Conservation (phyloP, 768 basidiomycete species). For the Hypholoma fasciculare region DNA sequence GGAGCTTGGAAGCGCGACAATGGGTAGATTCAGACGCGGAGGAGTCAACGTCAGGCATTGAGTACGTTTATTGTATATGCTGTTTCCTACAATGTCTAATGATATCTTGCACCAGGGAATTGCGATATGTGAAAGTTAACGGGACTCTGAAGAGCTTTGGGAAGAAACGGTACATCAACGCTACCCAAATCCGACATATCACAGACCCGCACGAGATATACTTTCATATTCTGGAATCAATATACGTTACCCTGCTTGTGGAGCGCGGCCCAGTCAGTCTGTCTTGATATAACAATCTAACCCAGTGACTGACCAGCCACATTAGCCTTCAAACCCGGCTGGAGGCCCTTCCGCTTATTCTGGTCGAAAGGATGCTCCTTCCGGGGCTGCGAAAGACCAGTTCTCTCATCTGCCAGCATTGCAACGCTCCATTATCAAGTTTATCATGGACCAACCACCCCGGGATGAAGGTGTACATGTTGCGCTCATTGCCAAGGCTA, state of each 20-base stretch:
- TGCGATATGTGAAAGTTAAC: conserved; percentile 77
- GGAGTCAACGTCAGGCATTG: conserved; percentile 50
- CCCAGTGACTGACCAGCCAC: conserved; percentile 16
- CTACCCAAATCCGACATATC: conserved; percentile 67
- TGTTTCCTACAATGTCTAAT: neutral
- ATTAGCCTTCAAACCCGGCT: conserved; percentile 16
- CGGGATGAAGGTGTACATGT: conserved; percentile 74
- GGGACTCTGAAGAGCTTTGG: conserved; percentile 83
- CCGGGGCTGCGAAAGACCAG: conserved; percentile 33
- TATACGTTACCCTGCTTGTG: conserved; percentile 64
- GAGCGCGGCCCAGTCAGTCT: conserved; percentile 65
- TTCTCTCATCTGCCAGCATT: conserved; percentile 58
- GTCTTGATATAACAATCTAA: neutral
- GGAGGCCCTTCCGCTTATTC: conserved; percentile 41
- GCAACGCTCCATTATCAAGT: conserved; percentile 66
- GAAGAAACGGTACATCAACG: conserved; percentile 80
- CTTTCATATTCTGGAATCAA: conserved; percentile 79
- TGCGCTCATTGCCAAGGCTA: conserved; percentile 63
- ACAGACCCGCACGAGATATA: conserved; percentile 76
- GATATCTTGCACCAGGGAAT: conserved; percentile 48
- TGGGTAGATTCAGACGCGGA: conserved; percentile 76
- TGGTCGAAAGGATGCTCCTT: conserved; percentile 25
- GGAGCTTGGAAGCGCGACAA: conserved; percentile 70
- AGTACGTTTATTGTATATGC: conserved; percentile 25
- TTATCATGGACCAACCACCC: conserved; percentile 50